These are phyloP conservation scores for Hansenula anomala DNA, from an alignment of 1,139 yeast species.

Conservation along the genomic window DNA sequence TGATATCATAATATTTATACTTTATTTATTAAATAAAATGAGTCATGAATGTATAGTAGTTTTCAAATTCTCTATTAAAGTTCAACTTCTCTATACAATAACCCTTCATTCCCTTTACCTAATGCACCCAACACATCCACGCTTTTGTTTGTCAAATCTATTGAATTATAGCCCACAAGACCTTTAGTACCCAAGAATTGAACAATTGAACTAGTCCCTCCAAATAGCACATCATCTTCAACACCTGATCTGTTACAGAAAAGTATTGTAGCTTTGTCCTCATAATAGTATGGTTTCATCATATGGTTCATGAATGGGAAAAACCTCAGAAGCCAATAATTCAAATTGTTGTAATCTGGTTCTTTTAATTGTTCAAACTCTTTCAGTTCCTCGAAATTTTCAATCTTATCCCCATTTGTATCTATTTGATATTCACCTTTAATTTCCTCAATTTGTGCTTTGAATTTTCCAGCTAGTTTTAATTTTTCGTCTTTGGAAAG, in stretches of 20 bases:
- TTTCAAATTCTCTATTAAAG: conserved; percentile 26
- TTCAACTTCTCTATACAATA: conserved; percentile 53
- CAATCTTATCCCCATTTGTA: conserved; percentile 3
- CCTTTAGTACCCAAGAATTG: conserved; percentile 39
- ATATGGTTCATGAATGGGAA: conserved; percentile 54
- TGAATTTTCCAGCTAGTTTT: conserved; percentile 14
- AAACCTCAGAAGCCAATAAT: conserved; percentile 73
- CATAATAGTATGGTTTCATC: conserved; percentile 22
- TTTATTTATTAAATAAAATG: no score
- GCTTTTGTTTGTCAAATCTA: conserved; percentile 39
- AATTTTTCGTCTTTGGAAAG: conserved; percentile 13
- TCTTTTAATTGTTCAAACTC: conserved; percentile 14
- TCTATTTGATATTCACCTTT: conserved; percentile 13
- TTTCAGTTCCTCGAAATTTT: conserved; percentile 1
- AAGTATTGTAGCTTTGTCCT: conserved; percentile 29
- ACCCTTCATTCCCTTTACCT: conserved; percentile 60
- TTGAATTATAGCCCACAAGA: conserved; percentile 21
- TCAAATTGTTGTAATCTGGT: conserved; percentile 36
- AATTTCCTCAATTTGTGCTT: conserved; percentile 11
- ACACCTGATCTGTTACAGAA: conserved; percentile 72
- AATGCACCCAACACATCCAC: conserved; percentile 51
- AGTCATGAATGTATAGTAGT: not conserved
- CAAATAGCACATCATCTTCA: conserved; percentile 66
- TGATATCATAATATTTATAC: not conserved
- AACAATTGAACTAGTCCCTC: conserved; percentile 62